Evolutionary conservation across 225 moss, liverwort and hornwort species (phyloP), one percentile per base, ranked within the genome.

Genomic region (Polytrichum formosum): DNA sequence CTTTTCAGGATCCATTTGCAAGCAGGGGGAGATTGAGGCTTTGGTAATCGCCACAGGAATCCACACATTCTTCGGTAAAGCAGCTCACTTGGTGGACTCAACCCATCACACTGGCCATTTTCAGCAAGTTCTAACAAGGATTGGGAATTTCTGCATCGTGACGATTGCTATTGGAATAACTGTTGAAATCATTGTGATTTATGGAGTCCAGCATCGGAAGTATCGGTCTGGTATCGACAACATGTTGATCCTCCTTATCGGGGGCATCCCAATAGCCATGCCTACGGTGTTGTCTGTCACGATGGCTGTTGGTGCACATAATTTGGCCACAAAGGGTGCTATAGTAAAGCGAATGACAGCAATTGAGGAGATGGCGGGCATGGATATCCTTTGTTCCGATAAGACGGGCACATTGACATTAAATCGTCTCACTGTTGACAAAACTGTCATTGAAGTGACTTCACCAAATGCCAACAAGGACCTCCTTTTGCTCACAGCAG

Each of bases 331-430:
- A 18, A 92, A 95, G 68, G 94, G 94, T 5, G 94, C 94, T 27
- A 94, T 94, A 65, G 88, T 88, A 1, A 94, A 92, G 70, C 92
- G 94, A 20, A 94, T 94, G 92, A 94, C 90, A 35, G 92, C 94
- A 2, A 90, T 94, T 55, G 91, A 92, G 63, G 92, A 92, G 63
- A 86, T 92, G 90, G 92, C 90, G 2, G 90, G 92, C 53, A 92
- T 92, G 92, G 80, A 91, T 77, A 85, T 91, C 65, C 79, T 94
- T 0, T 94, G 94, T 74, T 88, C 88, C 0, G 92, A 94, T 73
- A 94, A 94, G 75, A 94, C 90, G 31, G 94, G 92, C 67, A 94
- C 94, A 17, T 70, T 94, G 20, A 94, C 94, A n/a, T 54, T 94
- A 8, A 94, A 94, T 55, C 54, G 77, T 18, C 85, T 94, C 30